Evolutionary conservation across 164 flowering plant species (phyloP).

Genomic region (Pachysandra terminalis): DNA sequence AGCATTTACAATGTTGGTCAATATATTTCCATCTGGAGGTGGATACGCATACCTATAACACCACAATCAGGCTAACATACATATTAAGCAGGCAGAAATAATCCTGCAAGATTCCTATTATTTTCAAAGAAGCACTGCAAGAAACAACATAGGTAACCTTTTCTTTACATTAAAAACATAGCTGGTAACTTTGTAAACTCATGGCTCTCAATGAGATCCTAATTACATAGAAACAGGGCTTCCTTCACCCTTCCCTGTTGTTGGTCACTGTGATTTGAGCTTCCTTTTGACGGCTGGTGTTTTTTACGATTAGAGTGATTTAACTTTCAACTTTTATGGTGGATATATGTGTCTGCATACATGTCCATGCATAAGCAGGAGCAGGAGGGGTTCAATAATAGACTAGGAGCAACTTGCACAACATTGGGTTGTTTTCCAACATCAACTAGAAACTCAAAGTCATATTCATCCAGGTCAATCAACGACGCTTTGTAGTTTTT

Average conservation of each 20-base stretch:
- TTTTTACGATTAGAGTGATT: no score
- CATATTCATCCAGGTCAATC: no score
- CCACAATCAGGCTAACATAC: constrained; percentile 6
- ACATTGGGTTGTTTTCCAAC: no score
- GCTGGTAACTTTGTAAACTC: background rate
- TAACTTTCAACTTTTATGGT: no score
- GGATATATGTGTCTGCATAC: no score
- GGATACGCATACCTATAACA: constrained; percentile 89
- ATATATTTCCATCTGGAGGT: constrained; percentile 89
- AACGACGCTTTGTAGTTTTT: no score
- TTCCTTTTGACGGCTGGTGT: background rate
- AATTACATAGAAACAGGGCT: background rate
- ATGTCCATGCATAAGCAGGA: no score
- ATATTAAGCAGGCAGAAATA: background rate
- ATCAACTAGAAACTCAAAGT: no score
- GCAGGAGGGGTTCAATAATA: no score
- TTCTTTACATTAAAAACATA: no score
- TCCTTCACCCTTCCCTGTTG: background rate
- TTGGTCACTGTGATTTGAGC: background rate
- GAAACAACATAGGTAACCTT: background rate
- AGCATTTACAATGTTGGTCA: constrained; percentile 94
- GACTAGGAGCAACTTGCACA: no score
- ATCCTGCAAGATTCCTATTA: background rate
- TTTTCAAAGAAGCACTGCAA: background rate
- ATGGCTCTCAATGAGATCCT: background rate